Evolutionary conservation across 345 rosid species (phyloP), one percentile per base, ranked within the genome.

Genomic region (Boechera stricta): DNA sequence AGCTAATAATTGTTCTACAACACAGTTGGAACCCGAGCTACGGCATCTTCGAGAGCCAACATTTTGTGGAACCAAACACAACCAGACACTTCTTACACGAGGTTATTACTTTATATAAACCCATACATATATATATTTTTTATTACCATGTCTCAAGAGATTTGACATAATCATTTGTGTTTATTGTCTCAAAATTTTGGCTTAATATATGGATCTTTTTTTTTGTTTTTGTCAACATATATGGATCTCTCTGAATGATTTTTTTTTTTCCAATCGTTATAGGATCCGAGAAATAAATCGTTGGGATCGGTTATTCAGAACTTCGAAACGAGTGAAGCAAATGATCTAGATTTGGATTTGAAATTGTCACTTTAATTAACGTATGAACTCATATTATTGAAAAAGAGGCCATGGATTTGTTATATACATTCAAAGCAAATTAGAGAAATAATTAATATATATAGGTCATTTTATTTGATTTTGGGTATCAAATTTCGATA

Each of bases 331-430:
- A 88, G 86, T 70, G 95, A 92, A 64, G 74, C 77, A 65, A 91
- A 85, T 82, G 99, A 90, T 75, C 84, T 78, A 44, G 98, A 95
- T 77, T 87, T 95, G 91, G 99, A 95, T 84, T 90, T 95, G 47
- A 90, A 90, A 85, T 74, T 95, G 63, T 95, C 87, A 10, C 86
- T 89, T 74, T 88, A 70, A 82, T 41, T 49, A 15, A 39, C 57
- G 61, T 31, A 67, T 78, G 48, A 57, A 21, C 21, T 64, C 11
- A 29, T 56, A 21, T 66, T 64, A 77, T 64, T 65, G 10, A 18
- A 49, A 63, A 64, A 5, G 59, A 45, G 15, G 54, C 5, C 61
- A 53, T 45, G 52, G 66, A 45, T 64, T 77, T 54, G 21, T 45
- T 63, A 70, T 62, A 71, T 70, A 54, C 59, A 53, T 48, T 64